Evolutionary conservation across 257 asterid genomes (phyloP), one percentile per base, ranked within the genome.

Genomic region (Nicotiana paniculata): DNA sequence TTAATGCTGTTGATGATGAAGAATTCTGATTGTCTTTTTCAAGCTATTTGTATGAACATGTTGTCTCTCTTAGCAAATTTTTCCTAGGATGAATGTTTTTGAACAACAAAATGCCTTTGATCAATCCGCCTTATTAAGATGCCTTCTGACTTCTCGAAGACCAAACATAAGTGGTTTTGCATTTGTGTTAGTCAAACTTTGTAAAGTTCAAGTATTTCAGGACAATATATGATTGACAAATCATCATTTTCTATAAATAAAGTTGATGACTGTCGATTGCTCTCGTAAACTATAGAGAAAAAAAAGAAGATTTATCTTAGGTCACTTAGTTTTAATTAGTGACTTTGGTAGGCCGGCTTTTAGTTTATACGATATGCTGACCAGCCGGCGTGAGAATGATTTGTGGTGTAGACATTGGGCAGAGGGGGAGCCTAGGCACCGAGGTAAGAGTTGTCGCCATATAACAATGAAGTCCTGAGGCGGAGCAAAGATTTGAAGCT

Each of bases 321-420:
- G n/a, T 37, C 48, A 69, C 3, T 21, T 70, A 4, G 33, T 69
- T 35, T 9, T 35, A 69, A 13, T 70, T 43, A 3, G 21, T 74
- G 61, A 24, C 43, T 74, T 74, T 48, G 79, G 79, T 74, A 74
- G 79, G 79, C 79, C 79, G 79, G 79, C 79, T 74, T 24, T 48
- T 74, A 74, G 39, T 74, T 26, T 48, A 24, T 1, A 13, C 24
- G 9, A 74, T 24, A 74, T 48, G 24, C 24, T 48, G 79, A 74
- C 16, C 39, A 74, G 79, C 62, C 79, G 79, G 79, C 79, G 1
- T 3, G 8, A 74, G 1, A 48, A 74, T 74, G 79, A 43, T 10
- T 43, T 70, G 78, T 43, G 58, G 58, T 43, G 59, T 70, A 21
- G 78, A 70, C 78, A 70, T 39, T 70, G 35, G 78, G 78, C 78